Base-by-base conservation (phyloP, 352 stramenopile species). In the Globisporangium radiosum region DNA sequence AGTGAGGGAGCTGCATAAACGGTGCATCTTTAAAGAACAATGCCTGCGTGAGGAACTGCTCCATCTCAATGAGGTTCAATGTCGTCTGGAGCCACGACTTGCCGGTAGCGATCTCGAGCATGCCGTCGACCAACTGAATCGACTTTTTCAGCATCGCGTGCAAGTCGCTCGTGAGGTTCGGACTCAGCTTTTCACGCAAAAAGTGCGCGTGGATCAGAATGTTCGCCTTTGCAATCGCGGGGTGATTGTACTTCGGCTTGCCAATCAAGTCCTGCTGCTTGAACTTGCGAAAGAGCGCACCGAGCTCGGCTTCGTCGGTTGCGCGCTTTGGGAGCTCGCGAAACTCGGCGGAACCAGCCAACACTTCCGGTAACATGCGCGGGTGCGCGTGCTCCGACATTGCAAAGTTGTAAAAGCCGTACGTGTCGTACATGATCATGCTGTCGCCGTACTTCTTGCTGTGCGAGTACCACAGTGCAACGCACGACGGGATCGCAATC, bases 361-460 rank as follows among this genome's bases (percentile, higher is more conserved):
- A 66, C 44, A 97, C 90, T 83, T 99, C 97, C 0, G 97, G 96
- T 57, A 99, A 75, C 70, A 92, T 92, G 69, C 97, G 97, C 47
- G 97, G 79, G 55, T 97, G 77, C 49, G 93, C 95, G 72, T 98
- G 78, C 69, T 98, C 93, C 62, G 89, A 97, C 64, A 99, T 89
- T 49, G 95, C 87, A 63, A 98, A 95, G 78, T 99, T 98, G 81
- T 97, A 99, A 76, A 98, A 98, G 40, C 92, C 92, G 73, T 99
- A 99, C 57, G 97, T 98, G 76, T 99, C 96, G 81, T 99, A 99
- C 94, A 99, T 98, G 74, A 99, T 97, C 83, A 99, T 98, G 69
- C 97, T 98, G 80, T 99, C 97, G 38, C 97, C 97, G 70, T 98
- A 99, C 68, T 97, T 96, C 78, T 99, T 99, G 65, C 91, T 98